Conservation (phyloP, 345 rosid species). For the Iberis pinnata region DNA sequence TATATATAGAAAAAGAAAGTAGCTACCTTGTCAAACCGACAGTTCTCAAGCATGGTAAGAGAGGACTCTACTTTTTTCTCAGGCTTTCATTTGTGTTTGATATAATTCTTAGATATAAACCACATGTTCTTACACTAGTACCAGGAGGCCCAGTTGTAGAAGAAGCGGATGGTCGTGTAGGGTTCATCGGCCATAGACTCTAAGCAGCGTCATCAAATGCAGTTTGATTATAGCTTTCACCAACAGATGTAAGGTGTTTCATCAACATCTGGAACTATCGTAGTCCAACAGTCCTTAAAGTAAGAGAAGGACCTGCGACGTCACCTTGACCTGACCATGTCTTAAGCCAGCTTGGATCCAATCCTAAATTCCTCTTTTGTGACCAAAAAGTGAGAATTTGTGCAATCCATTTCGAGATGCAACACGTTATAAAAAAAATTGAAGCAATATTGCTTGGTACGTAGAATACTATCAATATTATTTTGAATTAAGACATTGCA, state of each 20-base stretch:
- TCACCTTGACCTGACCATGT: conserved; percentile 78
- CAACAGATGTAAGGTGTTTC: conserved; percentile 97
- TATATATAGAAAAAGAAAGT: no score
- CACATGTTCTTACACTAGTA: conserved; percentile 46
- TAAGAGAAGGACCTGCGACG: conserved; percentile 89
- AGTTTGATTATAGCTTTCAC: conserved; percentile 84
- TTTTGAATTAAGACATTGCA: no score
- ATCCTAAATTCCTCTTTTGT: conserved; percentile 57
- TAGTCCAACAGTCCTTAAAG: conserved; percentile 64
- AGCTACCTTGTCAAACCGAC: no score
- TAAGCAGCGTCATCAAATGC: conserved; percentile 83
- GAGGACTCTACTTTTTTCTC: no score
- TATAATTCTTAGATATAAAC: conserved; percentile 53
- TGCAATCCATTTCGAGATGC: conserved; percentile 8
- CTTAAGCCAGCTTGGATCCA: conserved; percentile 72
- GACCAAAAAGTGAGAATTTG: conserved; percentile 12
- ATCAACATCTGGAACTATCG: conserved; percentile 96
- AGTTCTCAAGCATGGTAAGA: no score
- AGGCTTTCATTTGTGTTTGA: conserved; percentile 50
- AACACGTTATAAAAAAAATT: no score
- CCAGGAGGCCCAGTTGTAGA: conserved; percentile 49
- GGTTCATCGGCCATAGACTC: conserved; percentile 81
- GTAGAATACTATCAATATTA: no score
- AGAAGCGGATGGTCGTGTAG: conserved; percentile 62
- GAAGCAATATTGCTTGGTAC: no score